Percentiles rank a stretch among this genome's conserved stretches.
Evolutionary conservation across 139 green algal genomes (phyloP).

Genomic region (Picochlorum sp.): DNA sequence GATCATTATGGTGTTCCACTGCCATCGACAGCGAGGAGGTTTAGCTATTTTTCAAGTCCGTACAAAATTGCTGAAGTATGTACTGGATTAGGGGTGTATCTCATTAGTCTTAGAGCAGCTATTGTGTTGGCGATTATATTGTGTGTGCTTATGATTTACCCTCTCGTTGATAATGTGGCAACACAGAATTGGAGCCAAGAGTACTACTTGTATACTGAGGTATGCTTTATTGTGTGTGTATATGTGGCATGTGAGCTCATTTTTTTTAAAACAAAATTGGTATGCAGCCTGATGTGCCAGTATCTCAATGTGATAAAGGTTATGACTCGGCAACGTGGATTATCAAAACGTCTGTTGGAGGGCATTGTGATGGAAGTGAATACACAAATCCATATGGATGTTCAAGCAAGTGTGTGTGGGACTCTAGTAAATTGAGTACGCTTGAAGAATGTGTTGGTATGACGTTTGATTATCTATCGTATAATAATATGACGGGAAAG

Average conservation of each 20-base stretch:
- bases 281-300: conserved; percentile 1
- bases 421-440: background rate
- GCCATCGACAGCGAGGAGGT: conserved; percentile 14
- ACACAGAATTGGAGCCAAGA: conserved; percentile 16
- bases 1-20: conserved; percentile 28
- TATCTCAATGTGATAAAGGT: conserved; percentile 22
- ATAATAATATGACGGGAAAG: background rate
- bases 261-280: background rate
- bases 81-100: conserved; percentile 28
- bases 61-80: conserved; percentile 20
- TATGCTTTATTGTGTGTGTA: background rate
- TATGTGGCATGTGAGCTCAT: background rate
- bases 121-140: conserved; percentile 29
- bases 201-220: conserved; percentile 22
- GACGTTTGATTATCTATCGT: no score
- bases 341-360: conserved; percentile 23
- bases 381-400: conserved; percentile 38
- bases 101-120: conserved; percentile 19
- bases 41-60: conserved; percentile 21
- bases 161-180: conserved; percentile 27
- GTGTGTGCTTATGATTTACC: conserved; percentile 33
- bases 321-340: conserved; percentile 28
- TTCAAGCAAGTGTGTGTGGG: conserved; percentile 20
- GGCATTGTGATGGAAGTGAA: conserved; percentile 15
- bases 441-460: no score